phyloP scores from a whole-genome alignment of 129 eudicot species.

The Kitagawia praeruptora region DNA sequence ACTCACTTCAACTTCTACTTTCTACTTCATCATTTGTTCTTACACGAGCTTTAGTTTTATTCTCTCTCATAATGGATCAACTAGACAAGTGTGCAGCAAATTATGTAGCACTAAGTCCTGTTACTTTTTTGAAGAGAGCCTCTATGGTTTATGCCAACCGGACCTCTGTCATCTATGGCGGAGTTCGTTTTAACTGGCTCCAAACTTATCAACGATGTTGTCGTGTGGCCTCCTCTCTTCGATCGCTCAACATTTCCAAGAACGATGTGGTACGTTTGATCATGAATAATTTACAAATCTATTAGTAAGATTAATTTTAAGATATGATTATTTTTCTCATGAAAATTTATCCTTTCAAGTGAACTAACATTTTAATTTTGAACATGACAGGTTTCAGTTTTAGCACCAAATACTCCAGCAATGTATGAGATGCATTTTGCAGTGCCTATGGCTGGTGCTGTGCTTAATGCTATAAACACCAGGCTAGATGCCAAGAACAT shows the following conservation, averaged over 20 bases:
- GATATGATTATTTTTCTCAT: no score
- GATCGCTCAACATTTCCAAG: constrained; percentile 42
- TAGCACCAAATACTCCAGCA: constrained; percentile 78
- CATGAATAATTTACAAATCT: neutral
- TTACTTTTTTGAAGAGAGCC: constrained; percentile 66
- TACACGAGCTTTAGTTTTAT: neutral
- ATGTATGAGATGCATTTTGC: constrained; percentile 72
- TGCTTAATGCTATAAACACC: constrained; percentile 63
- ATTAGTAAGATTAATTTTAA: no score
- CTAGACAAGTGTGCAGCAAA: constrained; percentile 59
- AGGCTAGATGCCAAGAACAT: constrained; percentile 56
- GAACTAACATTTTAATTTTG: neutral
- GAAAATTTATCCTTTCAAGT: neutral
- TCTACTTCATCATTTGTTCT: neutral
- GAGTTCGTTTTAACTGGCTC: constrained; percentile 49
- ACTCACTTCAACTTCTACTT: neutral
- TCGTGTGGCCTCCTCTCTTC: constrained; percentile 62
- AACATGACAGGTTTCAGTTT: constrained; percentile 49
- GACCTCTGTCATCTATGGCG: constrained; percentile 40
- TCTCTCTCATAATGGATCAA: constrained; percentile 30
- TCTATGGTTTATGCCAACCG: constrained; percentile 47
- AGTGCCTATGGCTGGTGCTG: constrained; percentile 77
- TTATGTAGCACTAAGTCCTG: constrained; percentile 64
- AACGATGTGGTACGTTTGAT: constrained; percentile 45
- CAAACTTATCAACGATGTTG: constrained; percentile 58